A percentile compares a stretch with the other conserved stretches of the same genome.
Conservation (phyloP, 208 protist species). For the Crithidia brevicula region DNA sequence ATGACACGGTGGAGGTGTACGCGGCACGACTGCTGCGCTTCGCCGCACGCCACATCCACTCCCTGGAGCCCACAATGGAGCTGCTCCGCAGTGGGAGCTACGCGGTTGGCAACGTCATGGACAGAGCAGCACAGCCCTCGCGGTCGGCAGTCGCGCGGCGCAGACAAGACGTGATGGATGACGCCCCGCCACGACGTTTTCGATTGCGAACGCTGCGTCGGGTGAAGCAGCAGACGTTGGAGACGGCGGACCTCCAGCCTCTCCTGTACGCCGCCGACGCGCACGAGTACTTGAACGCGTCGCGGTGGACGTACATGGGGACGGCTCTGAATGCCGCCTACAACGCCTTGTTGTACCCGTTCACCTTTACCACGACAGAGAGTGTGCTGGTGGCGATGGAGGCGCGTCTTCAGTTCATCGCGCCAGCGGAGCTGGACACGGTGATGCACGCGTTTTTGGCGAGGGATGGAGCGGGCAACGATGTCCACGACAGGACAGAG, state of each 20-base stretch:
- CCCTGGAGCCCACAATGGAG: conserved; percentile 22
- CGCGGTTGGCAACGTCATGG: neutral
- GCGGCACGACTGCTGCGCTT: conserved; percentile 36
- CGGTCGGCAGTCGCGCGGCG: neutral
- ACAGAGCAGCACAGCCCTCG: neutral
- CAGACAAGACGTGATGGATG: conserved; percentile 13
- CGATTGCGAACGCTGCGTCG: conserved; percentile 41
- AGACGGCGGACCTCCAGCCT: conserved; percentile 51
- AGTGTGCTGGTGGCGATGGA: conserved; percentile 44
- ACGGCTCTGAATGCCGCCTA: conserved; percentile 25
- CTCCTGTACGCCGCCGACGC: conserved; percentile 76
- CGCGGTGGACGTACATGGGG: conserved; percentile 38
- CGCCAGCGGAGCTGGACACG: neutral
- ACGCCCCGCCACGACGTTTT: conserved; percentile 22
- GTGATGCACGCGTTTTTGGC: neutral
- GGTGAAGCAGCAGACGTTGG: conserved; percentile 39
- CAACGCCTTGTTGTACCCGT: conserved; percentile 60
- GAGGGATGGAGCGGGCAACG: neutral
- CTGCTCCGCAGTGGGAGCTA: conserved; percentile 29
- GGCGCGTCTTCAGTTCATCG: conserved; percentile 32
- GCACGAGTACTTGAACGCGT: conserved; percentile 50
- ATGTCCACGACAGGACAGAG: neutral
- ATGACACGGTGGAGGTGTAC: conserved; percentile 41
- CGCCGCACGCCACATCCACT: conserved; percentile 19
- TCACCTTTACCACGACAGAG: conserved; percentile 63